Evolutionary conservation across 148 eudicot genomes (phyloP).

Genomic region (Vaccinium macrocarpon): DNA sequence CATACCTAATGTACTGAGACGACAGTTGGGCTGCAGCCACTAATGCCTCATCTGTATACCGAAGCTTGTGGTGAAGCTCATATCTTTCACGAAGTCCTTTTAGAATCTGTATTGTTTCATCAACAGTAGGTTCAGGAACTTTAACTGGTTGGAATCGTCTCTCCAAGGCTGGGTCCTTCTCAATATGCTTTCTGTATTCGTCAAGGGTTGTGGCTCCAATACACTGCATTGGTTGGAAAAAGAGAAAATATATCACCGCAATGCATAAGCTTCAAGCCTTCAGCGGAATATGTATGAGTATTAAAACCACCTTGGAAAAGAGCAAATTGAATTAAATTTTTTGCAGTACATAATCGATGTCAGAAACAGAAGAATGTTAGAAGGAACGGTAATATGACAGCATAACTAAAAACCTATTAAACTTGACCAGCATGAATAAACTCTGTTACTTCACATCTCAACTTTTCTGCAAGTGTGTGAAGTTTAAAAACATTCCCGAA

Average conservation of each 20-base stretch:
- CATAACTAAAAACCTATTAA: neutral
- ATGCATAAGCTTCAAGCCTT: slow-evolving; percentile 9
- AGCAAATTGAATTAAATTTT: neutral
- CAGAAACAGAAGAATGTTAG: neutral
- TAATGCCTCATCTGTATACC: slow-evolving; percentile 77
- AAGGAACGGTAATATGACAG: neutral
- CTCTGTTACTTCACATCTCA: neutral
- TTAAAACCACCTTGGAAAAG: neutral
- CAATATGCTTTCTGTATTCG: slow-evolving; percentile 93
- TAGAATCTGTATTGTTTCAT: slow-evolving; percentile 81
- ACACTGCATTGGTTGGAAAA: slow-evolving; percentile 45
- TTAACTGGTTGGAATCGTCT: slow-evolving; percentile 92
- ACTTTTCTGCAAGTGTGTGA: neutral
- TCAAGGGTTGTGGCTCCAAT: slow-evolving; percentile 96
- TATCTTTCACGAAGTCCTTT: slow-evolving; percentile 87
- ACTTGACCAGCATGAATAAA: neutral
- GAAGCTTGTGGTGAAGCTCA: slow-evolving; percentile 91
- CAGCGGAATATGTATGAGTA: neutral
- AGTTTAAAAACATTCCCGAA: neutral
- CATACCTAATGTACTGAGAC: slow-evolving; percentile 78
- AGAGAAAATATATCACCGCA: neutral
- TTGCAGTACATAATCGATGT: neutral
- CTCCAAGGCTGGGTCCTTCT: slow-evolving; percentile 92
- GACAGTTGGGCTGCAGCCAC: slow-evolving; percentile 83
- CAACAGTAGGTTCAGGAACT: slow-evolving; percentile 94